These are phyloP conservation scores for Neurospora sp. DNA, from an alignment of 495 filamentous ascomycete species.

Conservation along the genomic window DNA sequence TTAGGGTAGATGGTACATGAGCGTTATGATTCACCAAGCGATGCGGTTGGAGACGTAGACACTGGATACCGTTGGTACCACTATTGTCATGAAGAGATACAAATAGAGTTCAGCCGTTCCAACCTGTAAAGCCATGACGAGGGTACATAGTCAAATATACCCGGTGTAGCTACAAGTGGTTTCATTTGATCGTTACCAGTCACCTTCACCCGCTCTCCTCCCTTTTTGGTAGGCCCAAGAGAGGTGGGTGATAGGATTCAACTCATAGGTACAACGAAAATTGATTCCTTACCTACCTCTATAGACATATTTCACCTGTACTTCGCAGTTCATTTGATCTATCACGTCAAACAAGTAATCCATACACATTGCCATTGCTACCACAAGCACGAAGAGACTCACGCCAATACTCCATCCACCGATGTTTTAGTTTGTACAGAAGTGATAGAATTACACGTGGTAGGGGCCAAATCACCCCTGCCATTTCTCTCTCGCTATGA, in stretches of 20 bases:
- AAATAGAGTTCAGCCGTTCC: not conserved
- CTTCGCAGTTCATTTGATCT: too few relatives aligned
- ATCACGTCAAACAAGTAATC: not conserved
- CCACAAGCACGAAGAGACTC: not conserved
- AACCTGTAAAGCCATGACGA: not conserved
- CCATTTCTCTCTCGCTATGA: not conserved
- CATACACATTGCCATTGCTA: not conserved
- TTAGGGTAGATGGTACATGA: not conserved
- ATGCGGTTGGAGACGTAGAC: not conserved
- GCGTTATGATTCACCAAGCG: not conserved
- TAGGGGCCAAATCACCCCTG: not conserved
- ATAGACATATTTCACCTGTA: too few relatives aligned
- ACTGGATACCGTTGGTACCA: not conserved
- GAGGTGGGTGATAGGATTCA: too few relatives aligned
- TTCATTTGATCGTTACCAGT: not conserved
- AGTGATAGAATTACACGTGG: not conserved
- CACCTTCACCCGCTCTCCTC: too few relatives aligned
- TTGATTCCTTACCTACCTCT: too few relatives aligned
- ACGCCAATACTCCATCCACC: not conserved
- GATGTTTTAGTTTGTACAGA: not conserved
- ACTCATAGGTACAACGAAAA: too few relatives aligned
- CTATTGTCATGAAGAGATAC: not conserved
- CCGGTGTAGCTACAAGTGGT: not conserved
- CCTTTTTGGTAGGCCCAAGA: too few relatives aligned
- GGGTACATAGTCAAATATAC: not conserved